Evolutionary conservation across 202 grass and related monocot genomes (phyloP), one percentile per base, ranked within the genome.

Genomic region (Schoenoplectus triqueter): DNA sequence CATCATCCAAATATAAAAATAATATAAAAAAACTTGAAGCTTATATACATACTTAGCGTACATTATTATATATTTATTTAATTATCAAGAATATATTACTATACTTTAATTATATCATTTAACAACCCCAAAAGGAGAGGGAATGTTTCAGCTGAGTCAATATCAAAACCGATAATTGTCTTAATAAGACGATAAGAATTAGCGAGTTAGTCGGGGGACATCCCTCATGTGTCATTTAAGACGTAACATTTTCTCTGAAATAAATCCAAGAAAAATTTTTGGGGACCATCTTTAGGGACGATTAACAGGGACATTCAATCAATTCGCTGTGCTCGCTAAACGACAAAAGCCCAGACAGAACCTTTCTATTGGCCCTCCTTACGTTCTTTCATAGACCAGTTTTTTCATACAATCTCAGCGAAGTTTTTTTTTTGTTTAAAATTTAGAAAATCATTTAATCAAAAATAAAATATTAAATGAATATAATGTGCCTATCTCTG

Each of bases 321-420:
- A 82, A 68, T 82, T 68, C 15, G 4, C 80, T 82, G 80, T 68
- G n/a, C 63, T 51, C 63, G 80, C 80, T 82, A 82, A 14, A 67
- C 60, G 80, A 82, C 80, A 82, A 82, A 22, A 66, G 31, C 8
- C 18, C 63, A 67, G 61, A 82, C 63, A 67, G 57, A 66, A 67
- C 17, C 40, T 64, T 66, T 81, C 61, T 20, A 0, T 81, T 64
- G 78, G 31, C 64, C 80, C 80, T 51, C 80, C 49, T 1, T 40
- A 55, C 13, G 51, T 31, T 22, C 2, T 82, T 54, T 46, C 5
- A 54, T 69, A 52, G 41, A 82, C 64, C 11, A 2, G 80, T 64
- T 82, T 17, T 39, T 57, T 11, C 55, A 57, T 57, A 57, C 31
- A 31, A 31, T 31, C 31, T 4, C 1, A 47, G 5, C 5, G 45